Conservation (phyloP, 139 green algal genomes). For the Tetraselmis striata region DNA sequence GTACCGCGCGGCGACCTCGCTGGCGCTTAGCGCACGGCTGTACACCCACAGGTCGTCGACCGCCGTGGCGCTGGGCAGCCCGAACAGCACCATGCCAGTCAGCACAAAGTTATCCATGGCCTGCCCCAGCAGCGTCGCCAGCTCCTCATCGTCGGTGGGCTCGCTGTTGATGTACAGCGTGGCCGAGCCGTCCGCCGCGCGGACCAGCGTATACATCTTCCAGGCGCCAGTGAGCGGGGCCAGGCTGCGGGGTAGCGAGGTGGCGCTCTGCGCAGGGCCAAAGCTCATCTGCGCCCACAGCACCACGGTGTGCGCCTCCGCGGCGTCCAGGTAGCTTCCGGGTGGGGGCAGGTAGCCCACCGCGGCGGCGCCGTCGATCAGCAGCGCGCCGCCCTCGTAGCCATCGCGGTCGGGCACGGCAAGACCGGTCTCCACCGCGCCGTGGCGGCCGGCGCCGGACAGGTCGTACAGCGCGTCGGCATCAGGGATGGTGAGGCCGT, state of each 20-base stretch:
- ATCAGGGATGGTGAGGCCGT: conserved; percentile 2
- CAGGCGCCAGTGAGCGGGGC: neutral
- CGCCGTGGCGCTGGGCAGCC: neutral
- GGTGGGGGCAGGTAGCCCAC: neutral
- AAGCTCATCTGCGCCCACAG: conserved; percentile 1
- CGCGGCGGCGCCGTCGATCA: neutral
- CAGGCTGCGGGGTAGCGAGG: neutral
- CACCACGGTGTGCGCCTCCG: neutral
- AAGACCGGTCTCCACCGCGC: neutral
- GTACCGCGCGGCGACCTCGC: conserved; percentile 13
- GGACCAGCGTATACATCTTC: neutral
- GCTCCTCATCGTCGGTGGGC: conserved; percentile 3
- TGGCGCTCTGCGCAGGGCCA: neutral
- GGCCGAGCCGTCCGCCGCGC: neutral
- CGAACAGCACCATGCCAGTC: neutral
- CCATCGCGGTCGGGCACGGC: neutral
- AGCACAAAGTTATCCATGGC: neutral
- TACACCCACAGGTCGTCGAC: conserved; percentile 24
- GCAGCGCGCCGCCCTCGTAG: neutral
- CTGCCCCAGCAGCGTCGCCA: neutral
- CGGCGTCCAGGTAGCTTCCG: neutral
- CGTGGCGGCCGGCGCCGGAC: neutral
- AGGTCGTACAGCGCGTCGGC: neutral
- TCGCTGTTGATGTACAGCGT: conserved; percentile 6
- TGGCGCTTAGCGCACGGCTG: neutral